A percentile compares a stretch with the other conserved stretches of the same genome.
Conservation (phyloP, 768 basidiomycete species). For the Boletus bicolor region DNA sequence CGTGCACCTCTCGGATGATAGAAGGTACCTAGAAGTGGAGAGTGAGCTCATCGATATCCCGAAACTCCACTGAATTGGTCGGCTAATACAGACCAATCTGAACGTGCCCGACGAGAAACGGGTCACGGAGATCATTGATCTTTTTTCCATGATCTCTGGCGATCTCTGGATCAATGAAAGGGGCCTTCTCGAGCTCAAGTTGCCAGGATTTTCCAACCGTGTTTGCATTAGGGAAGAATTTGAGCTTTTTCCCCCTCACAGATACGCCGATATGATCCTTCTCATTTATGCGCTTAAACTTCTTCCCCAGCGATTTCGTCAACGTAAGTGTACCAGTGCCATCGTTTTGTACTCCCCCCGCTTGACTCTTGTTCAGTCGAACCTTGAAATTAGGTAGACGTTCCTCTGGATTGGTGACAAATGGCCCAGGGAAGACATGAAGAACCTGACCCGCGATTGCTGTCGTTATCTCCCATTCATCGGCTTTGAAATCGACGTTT, state of each 20-base stretch:
- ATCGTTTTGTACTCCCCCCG: slow-evolving; percentile 55
- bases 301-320: slow-evolving; percentile 34
- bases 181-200: slow-evolving; percentile 49
- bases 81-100: slow-evolving; percentile 57
- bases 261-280: slow-evolving; percentile 38
- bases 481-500: slow-evolving; percentile 37
- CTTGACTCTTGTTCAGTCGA: slow-evolving; percentile 44
- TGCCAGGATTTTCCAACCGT: slow-evolving; percentile 14
- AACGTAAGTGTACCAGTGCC: slow-evolving; percentile 42
- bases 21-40: slow-evolving; percentile 21
- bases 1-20: slow-evolving; percentile 24
- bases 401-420: slow-evolving; percentile 22
- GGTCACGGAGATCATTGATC: slow-evolving; percentile 41
- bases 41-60: background rate
- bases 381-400: slow-evolving; percentile 59
- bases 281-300: slow-evolving; percentile 45
- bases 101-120: slow-evolving; percentile 54
- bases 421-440: slow-evolving; percentile 38
- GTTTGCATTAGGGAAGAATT: slow-evolving; percentile 16
- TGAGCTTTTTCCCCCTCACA: slow-evolving; percentile 41
- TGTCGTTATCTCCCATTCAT: slow-evolving; percentile 55
- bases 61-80: background rate
- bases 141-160: slow-evolving; percentile 49
- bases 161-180: slow-evolving; percentile 51
- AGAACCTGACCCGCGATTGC: slow-evolving; percentile 49